Evolutionary conservation across 306 rosid species (phyloP).

Genomic region (Ormosia emarginata): DNA sequence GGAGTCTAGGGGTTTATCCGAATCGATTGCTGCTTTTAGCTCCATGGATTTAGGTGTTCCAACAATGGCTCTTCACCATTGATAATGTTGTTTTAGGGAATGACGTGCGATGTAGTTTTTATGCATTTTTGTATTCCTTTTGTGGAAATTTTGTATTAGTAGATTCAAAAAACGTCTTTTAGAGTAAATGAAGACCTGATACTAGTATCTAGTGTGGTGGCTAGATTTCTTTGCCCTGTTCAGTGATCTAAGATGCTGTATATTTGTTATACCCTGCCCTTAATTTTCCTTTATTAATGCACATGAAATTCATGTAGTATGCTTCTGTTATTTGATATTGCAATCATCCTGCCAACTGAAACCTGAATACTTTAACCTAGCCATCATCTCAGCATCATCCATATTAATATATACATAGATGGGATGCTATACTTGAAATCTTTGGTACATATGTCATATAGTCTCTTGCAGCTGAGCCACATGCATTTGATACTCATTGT

Average conservation of each 20-base stretch:
- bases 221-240: neutral
- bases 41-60: conserved; percentile 7
- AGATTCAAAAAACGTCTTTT: neutral
- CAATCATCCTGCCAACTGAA: neutral
- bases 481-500: neutral
- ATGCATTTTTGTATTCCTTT: conserved; percentile 10
- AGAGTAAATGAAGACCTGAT: conserved; percentile 5
- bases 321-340: neutral
- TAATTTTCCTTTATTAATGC: neutral
- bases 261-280: neutral
- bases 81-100: conserved; percentile 20
- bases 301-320: neutral
- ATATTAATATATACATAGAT: neutral
- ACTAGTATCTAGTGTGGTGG: neutral
- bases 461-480: neutral
- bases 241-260: neutral
- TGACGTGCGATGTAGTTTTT: conserved; percentile 12
- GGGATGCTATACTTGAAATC: neutral
- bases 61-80: conserved; percentile 11
- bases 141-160: conserved; percentile 32
- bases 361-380: neutral
- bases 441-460: neutral
- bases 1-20: conserved; percentile 53
- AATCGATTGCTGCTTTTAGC: conserved; percentile 30
- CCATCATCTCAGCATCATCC: neutral